Conservation (phyloP, 495 filamentous ascomycete genomes). For the Aspergillus nidulans region DNA sequence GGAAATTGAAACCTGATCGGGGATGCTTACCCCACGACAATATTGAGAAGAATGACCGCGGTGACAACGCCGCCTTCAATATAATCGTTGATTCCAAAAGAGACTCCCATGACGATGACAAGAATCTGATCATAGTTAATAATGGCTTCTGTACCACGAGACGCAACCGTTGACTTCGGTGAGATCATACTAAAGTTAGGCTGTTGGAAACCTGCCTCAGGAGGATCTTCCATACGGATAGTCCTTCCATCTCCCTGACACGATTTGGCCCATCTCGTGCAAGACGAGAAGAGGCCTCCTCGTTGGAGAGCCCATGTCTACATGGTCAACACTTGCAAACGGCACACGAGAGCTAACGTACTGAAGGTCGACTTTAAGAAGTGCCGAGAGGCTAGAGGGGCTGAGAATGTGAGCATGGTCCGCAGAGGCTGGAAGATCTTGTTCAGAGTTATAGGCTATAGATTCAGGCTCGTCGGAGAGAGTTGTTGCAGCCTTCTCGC, state of each 20-base stretch:
- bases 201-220: constrained; percentile 61
- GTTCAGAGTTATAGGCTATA: not conserved
- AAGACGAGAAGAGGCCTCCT: constrained; percentile 51
- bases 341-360: constrained; percentile 9
- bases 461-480: not conserved
- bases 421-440: not conserved
- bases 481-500: constrained; percentile 5
- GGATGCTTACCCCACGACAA: constrained; percentile 55
- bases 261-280: constrained; percentile 57
- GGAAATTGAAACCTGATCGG: not conserved
- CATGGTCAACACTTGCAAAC: not conserved
- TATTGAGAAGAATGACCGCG: constrained; percentile 77
- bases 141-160: constrained; percentile 7
- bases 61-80: constrained; percentile 81
- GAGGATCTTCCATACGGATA: constrained; percentile 54
- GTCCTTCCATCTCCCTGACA: constrained; percentile 50
- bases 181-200: constrained; percentile 50
- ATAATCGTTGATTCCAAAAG: constrained; percentile 73
- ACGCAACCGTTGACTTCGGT: not conserved
- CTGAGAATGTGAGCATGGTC: constrained; percentile 28
- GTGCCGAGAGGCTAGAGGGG: constrained; percentile 20
- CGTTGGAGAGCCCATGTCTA: constrained; percentile 51
- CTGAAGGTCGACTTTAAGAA: constrained; percentile 29
- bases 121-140: constrained; percentile 54
- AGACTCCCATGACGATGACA: constrained; percentile 77